phyloP scores from a whole-genome alignment of 805 yeast species.

The Yamadazyma olivae region DNA sequence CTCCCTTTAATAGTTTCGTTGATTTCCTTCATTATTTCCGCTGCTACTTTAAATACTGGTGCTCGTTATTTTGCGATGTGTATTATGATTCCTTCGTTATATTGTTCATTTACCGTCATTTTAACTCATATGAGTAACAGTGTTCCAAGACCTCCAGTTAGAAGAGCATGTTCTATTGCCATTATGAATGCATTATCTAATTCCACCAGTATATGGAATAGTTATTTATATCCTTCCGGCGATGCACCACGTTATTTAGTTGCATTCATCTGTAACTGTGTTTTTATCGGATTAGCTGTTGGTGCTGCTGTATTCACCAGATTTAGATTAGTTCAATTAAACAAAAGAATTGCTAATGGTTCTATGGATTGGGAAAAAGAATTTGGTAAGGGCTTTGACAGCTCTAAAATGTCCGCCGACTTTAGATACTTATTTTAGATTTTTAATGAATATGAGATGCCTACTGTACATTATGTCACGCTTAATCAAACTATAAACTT shows the following conservation, averaged over 20 bases:
- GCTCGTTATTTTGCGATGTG: conserved; percentile 62
- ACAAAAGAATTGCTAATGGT: conserved; percentile 41
- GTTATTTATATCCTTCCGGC: conserved; percentile 46
- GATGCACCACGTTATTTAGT: conserved; percentile 45
- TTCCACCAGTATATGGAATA: conserved; percentile 55
- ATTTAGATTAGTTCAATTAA: conserved; percentile 34
- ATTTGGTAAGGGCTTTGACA: conserved; percentile 45
- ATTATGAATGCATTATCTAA: conserved; percentile 55
- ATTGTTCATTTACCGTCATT: conserved; percentile 51
- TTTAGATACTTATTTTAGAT: conserved; percentile 37
- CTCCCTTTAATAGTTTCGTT: conserved; percentile 41
- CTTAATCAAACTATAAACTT: too few relatives aligned
- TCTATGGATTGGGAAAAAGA: conserved; percentile 50
- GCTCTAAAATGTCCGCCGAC: conserved; percentile 38
- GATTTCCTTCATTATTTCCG: conserved; percentile 46
- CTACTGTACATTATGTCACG: too few relatives aligned
- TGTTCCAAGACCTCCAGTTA: conserved; percentile 56
- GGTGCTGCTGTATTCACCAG: conserved; percentile 36
- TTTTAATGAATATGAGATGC: background rate
- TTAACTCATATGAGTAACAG: conserved; percentile 56
- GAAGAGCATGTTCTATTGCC: conserved; percentile 57
- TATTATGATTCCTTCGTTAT: conserved; percentile 53
- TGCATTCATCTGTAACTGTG: conserved; percentile 50
- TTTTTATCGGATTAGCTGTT: conserved; percentile 40
- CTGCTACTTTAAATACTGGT: conserved; percentile 49